These are phyloP conservation scores for Malus fusca DNA, from an alignment of 306 rosid species.

Conservation along the genomic window DNA sequence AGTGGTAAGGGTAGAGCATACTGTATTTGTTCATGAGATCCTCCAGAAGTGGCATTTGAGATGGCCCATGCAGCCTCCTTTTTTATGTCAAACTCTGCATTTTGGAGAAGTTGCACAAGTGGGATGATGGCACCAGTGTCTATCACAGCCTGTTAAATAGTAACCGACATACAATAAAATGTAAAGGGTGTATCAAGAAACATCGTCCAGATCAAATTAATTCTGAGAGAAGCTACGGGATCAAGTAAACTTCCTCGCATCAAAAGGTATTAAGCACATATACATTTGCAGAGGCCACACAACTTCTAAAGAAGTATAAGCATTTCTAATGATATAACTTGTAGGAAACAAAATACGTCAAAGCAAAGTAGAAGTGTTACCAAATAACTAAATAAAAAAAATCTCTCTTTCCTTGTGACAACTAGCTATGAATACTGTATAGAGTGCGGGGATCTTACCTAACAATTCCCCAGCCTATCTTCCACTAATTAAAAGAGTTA, in stretches of 20 bases:
- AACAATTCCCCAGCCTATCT: background rate
- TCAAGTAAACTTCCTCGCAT: background rate
- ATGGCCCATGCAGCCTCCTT: constrained; percentile 81
- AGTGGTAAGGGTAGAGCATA: too few species aligned
- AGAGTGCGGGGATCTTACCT: background rate
- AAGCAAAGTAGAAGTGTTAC: background rate
- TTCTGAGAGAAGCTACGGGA: background rate
- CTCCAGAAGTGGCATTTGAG: constrained; percentile 67
- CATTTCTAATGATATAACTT: background rate
- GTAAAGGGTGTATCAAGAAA: background rate
- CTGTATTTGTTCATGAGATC: constrained; percentile 65
- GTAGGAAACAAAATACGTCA: background rate
- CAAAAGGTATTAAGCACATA: background rate
- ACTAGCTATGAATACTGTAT: background rate
- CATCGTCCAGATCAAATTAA: background rate
- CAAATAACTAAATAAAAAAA: background rate
- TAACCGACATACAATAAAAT: background rate
- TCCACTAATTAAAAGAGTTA: background rate
- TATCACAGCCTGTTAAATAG: constrained; percentile 47
- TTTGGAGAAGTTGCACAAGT: constrained; percentile 51
- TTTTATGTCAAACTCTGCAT: constrained; percentile 62
- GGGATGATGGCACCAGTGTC: constrained; percentile 48
- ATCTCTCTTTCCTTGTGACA: background rate
- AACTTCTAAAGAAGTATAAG: background rate
- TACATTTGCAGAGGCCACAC: background rate